Evolutionary conservation across 805 yeast species (phyloP), one percentile per base, ranked within the genome.

Genomic region (Lachancea lanzarotensis): DNA sequence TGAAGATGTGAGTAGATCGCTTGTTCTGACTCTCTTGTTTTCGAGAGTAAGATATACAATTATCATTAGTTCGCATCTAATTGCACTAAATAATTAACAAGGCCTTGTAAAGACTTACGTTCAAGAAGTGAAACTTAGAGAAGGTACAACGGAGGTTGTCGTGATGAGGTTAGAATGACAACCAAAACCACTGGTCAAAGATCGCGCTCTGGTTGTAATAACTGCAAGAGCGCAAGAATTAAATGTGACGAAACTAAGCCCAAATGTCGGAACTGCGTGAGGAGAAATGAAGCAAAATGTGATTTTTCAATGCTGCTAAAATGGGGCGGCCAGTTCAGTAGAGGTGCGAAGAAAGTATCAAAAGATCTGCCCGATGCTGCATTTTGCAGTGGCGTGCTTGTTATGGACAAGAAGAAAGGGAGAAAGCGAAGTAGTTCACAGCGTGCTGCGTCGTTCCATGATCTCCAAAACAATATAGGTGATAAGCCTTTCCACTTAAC

Each of bases 231-330:
- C 35, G 63, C 76, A 26, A 82, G 81, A 57, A 73, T 79, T 30
- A 83, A 84, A 60, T 84, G 95, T 56, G 82, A 81, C 52, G 91
- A 84, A 57, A 49, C 43, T 16, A 81, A 79, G 55, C 93, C 93
- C 0, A 48, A 55, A 0, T 84, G 95, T 54, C 53, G 72, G 0
- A 70, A 74, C 46, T 84, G 95, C 57, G 34, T 55, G 1, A 78
- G 39, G 25, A 43, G 74, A 48, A 39, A 39, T 2, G 3, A n/a
- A 10, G 32, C 12, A 10, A 19, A 38, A 11, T 44, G 47, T 20
- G 40, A 38, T 27, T 44, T 38, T 35, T 26, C 43, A 7, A 8
- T 44, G 15, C 29, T 12, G 13, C 25, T 44, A 3, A 36, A 20
- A 32, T 49, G 47, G 49, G 48, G 56, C 10, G 53, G 53, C 10